Evolutionary conservation across 208 protist genomes (phyloP).

Genomic region (Trypanosoma lewisi): DNA sequence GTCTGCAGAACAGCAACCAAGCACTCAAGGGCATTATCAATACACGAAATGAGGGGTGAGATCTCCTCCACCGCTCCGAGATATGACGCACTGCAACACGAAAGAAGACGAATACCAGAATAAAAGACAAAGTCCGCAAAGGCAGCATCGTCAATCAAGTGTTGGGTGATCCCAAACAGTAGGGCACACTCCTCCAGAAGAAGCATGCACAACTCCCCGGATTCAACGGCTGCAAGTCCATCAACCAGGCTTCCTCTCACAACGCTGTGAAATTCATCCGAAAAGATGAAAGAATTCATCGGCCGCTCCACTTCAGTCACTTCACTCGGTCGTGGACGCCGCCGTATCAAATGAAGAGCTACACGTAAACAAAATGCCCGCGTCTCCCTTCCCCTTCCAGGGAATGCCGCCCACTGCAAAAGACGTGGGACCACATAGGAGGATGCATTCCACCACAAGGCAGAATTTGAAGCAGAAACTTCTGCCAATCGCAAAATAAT

Average conservation of each 20-base stretch:
- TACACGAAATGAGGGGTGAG: neutral
- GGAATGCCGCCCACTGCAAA: conserved; percentile 8
- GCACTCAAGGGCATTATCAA: conserved; percentile 47
- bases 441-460: conserved; percentile 41
- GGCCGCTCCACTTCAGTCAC: conserved; percentile 23
- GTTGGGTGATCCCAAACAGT: conserved; percentile 30
- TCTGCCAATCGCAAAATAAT: conserved; percentile 17
- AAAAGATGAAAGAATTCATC: conserved; percentile 44
- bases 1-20: conserved; percentile 42
- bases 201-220: neutral
- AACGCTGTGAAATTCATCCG: conserved; percentile 23
- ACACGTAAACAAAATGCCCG: conserved; percentile 14
- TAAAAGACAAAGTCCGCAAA: conserved; percentile 32
- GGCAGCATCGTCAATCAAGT: conserved; percentile 32
- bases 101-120: conserved; percentile 32
- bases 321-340: conserved; percentile 34
- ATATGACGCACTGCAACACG: conserved; percentile 18
- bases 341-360: conserved; percentile 37
- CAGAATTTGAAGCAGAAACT: conserved; percentile 2
- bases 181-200: conserved; percentile 9
- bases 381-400: neutral
- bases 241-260: conserved; percentile 15
- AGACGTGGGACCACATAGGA: conserved; percentile 25
- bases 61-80: neutral
- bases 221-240: neutral